Base-by-base conservation (phyloP, 192 early-diverging fungal species). In the Coemansia sp. region DNA sequence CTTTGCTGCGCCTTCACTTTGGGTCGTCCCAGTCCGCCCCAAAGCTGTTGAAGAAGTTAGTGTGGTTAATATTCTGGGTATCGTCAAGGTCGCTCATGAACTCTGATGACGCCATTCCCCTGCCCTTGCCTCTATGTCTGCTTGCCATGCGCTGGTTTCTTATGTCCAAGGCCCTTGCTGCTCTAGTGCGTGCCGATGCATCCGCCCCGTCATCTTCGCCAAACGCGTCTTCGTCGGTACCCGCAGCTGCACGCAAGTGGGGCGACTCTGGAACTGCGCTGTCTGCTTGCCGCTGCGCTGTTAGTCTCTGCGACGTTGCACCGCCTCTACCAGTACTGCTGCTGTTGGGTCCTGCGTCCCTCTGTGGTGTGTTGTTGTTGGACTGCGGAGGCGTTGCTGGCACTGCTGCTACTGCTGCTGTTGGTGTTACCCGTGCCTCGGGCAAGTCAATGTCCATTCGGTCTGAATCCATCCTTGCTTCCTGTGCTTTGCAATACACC, bases 181-280 rank as follows among this genome's bases (percentile, higher is more conserved):
- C 15, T 10, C 45, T 48, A 13, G 9, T 22, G 20, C 7, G 20
- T 47, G 44, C 3, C 6, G 45, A 22, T 25, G 22, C 7, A 20
- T 22, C 20, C 20, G 6, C 22, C 2, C 13, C 22, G 8, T 25
- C 9, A 5, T 48, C 45, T 23, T 48, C 45, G 38, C 4, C 38
- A 41, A 41, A 17, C 23, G 27, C 52, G 3, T 42, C 64, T 27
- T 5, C 22, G 23, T 57, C 30, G 27, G 15, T 15, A 34, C n/a
- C 38, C 23, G 13, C 13, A 25, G 14, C 37, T 14, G 34, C 15
- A 23, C 34, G 36, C 7, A n/a, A 17, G 0, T 13, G 31, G 7
- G 74, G 74, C 50, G 74, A 76, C 57, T 76, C 74, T 4, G 74
- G 74, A 11, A 62, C 74, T 15, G 74, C 73, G 38, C 73, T 75